phyloP scores from a whole-genome alignment of 495 filamentous ascomycete species.

The Xylaria bambusicola region DNA sequence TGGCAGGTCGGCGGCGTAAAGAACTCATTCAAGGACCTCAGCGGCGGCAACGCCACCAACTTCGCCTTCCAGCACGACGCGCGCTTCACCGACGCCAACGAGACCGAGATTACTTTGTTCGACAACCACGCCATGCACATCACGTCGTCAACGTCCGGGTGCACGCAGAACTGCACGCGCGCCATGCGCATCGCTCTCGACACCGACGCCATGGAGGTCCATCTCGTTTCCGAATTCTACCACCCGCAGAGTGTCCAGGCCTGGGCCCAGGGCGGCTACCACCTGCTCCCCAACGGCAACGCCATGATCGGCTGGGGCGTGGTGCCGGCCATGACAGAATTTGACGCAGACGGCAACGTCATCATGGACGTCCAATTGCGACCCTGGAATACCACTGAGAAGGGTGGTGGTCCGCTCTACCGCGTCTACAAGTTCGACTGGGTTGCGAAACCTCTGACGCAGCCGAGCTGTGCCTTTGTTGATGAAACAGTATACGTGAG shows the following conservation, averaged over 20 bases:
- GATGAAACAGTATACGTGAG: conserved; percentile 26
- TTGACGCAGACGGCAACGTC: conserved; percentile 49
- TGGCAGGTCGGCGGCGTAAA: conserved; percentile 56
- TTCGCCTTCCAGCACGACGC: conserved; percentile 64
- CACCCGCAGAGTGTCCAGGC: conserved; percentile 48
- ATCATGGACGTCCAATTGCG: conserved; percentile 38
- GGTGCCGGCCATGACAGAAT: conserved; percentile 56
- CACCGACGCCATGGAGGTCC: conserved; percentile 49
- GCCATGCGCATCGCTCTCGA: conserved; percentile 57
- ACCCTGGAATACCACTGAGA: conserved; percentile 22
- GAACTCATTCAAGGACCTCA: conserved; percentile 51
- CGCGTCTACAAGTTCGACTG: conserved; percentile 34
- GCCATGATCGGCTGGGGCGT: conserved; percentile 61
- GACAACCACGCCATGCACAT: conserved; percentile 58
- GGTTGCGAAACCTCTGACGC: conserved; percentile 23
- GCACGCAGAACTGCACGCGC: conserved; percentile 36
- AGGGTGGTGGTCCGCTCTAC: conserved; percentile 24
- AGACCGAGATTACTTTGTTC: conserved; percentile 52
- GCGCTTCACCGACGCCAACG: conserved; percentile 46
- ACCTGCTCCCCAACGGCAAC: conserved; percentile 54
- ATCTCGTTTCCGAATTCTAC: conserved; percentile 29
- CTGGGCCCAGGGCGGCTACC: conserved; percentile 62
- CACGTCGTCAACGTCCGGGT: conserved; percentile 47
- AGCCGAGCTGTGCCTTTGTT: conserved; percentile 24
- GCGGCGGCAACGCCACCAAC: conserved; percentile 40